Percentiles rank a stretch among this genome's conserved stretches.
These are phyloP conservation scores for Claviceps pazoutovae DNA, from an alignment of 2,329 filamentous ascomycete genomes.

Conservation along the genomic window DNA sequence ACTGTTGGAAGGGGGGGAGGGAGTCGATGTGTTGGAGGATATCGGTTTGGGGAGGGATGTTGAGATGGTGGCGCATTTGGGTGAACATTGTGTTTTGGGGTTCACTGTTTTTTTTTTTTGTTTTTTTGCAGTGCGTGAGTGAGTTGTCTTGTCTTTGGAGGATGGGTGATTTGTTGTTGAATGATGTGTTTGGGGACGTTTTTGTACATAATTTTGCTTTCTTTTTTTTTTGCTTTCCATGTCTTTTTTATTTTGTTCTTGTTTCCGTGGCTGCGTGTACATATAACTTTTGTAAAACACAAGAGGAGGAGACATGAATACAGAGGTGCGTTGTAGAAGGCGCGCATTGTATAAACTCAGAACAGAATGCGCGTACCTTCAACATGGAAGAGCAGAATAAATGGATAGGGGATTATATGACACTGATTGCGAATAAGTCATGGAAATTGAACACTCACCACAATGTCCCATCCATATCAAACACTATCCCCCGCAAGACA, in stretches of 20 bases:
- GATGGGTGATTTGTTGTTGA: constrained; percentile 23
- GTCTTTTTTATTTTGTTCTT: not conserved
- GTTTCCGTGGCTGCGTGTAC: not conserved
- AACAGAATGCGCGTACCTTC: no score
- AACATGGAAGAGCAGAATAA: no score
- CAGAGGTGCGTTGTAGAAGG: no score
- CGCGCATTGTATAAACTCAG: no score
- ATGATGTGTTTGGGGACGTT: constrained; percentile 92
- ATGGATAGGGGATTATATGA: no score
- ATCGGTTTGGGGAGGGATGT: constrained; percentile 59
- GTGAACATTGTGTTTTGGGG: constrained; percentile 94
- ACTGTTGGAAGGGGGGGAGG: constrained; percentile 47
- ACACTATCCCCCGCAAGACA: constrained; percentile 50
- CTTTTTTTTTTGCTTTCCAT: not conserved
- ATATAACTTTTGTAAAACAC: not conserved
- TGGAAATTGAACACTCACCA: constrained; percentile 40
- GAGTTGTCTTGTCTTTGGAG: no score
- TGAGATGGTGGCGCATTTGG: constrained; percentile 66
- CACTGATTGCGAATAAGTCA: not conserved
- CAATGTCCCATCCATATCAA: constrained; percentile 90
- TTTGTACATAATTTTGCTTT: constrained; percentile 27
- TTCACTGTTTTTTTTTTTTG: constrained; percentile 35
- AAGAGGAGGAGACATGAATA: no score
- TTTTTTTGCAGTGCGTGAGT: not conserved
- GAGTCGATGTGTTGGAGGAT: constrained; percentile 80